Conservation (phyloP, 257 asterid genomes). For the Misopates orontium region DNA sequence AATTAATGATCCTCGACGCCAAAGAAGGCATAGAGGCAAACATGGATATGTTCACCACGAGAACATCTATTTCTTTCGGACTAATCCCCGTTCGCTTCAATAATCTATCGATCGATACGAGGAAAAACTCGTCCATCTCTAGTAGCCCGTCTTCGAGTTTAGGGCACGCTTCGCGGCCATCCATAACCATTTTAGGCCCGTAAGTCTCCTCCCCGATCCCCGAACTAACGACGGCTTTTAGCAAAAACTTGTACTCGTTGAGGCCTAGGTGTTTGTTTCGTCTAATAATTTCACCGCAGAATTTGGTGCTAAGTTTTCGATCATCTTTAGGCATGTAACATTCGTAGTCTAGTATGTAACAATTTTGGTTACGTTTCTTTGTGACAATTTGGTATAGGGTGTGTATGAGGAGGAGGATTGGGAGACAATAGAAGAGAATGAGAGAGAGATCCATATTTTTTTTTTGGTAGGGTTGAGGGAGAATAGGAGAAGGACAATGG, state of each 20-base stretch:
- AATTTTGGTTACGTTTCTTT: slow-evolving; percentile 39
- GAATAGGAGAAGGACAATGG: background rate
- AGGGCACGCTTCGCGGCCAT: slow-evolving; percentile 62
- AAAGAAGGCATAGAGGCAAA: slow-evolving; percentile 59
- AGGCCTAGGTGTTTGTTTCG: slow-evolving; percentile 78
- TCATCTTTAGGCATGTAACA: slow-evolving; percentile 61
- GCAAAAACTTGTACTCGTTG: slow-evolving; percentile 66
- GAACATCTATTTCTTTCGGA: slow-evolving; percentile 65
- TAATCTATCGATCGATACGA: slow-evolving; percentile 43
- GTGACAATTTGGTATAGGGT: slow-evolving; percentile 31
- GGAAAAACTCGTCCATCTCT: slow-evolving; percentile 85
- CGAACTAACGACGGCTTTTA: slow-evolving; percentile 80
- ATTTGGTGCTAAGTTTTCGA: slow-evolving; percentile 52
- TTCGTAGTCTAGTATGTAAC: slow-evolving; percentile 79
- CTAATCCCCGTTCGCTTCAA: slow-evolving; percentile 43
- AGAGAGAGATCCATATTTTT: slow-evolving; percentile 45
- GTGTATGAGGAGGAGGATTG: slow-evolving; percentile 41
- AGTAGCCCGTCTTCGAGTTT: slow-evolving; percentile 45
- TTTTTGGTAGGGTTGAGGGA: background rate
- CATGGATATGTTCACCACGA: slow-evolving; percentile 83
- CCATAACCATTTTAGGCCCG: slow-evolving; percentile 69
- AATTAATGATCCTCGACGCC: slow-evolving; percentile 56
- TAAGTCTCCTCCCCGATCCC: slow-evolving; percentile 94
- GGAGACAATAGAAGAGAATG: slow-evolving; percentile 35
- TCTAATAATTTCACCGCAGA: slow-evolving; percentile 58